phyloP scores from a whole-genome alignment of 1,139 yeast species.

The Yamadazyma blattariae region DNA sequence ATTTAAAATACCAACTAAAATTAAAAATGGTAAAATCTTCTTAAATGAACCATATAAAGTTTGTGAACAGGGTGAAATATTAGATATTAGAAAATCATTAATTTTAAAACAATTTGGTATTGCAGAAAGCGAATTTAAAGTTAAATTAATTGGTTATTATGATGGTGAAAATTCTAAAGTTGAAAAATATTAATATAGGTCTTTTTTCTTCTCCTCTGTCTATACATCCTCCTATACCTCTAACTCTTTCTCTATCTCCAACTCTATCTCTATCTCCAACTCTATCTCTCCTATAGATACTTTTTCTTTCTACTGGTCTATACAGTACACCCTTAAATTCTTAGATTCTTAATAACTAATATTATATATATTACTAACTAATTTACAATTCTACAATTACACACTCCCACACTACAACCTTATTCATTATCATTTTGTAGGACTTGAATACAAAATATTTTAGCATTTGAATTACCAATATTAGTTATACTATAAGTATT shows the following conservation, averaged over 20 bases:
- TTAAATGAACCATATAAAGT: slow-evolving; percentile 76
- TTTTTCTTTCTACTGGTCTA: neutral
- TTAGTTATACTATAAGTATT: slow-evolving; percentile 67
- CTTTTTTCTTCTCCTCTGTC: too few species aligned
- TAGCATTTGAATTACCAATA: slow-evolving; percentile 54
- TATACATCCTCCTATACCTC: too few species aligned
- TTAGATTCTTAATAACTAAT: too few species aligned
- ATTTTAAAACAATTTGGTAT: slow-evolving; percentile 93
- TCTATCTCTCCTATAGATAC: too few species aligned
- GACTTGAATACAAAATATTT: slow-evolving; percentile 76
- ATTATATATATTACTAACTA: too few species aligned
- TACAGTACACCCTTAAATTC: too few species aligned
- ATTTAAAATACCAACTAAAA: slow-evolving; percentile 86
- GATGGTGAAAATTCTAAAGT: slow-evolving; percentile 49
- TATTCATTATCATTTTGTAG: too few species aligned
- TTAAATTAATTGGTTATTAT: slow-evolving; percentile 73
- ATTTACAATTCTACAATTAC: too few species aligned
- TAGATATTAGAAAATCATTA: slow-evolving; percentile 90
- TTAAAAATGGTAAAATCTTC: slow-evolving; percentile 83
- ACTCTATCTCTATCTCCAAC: too few species aligned
- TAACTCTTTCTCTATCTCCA: too few species aligned
- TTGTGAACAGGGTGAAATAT: slow-evolving; percentile 72
- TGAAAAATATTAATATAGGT: slow-evolving; percentile 11
- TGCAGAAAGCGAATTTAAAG: slow-evolving; percentile 88
- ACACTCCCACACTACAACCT: too few species aligned